phyloP scores from a whole-genome alignment of 1,284 basidiomycete genomes.

The Microbotryum silenes-acaulis region DNA sequence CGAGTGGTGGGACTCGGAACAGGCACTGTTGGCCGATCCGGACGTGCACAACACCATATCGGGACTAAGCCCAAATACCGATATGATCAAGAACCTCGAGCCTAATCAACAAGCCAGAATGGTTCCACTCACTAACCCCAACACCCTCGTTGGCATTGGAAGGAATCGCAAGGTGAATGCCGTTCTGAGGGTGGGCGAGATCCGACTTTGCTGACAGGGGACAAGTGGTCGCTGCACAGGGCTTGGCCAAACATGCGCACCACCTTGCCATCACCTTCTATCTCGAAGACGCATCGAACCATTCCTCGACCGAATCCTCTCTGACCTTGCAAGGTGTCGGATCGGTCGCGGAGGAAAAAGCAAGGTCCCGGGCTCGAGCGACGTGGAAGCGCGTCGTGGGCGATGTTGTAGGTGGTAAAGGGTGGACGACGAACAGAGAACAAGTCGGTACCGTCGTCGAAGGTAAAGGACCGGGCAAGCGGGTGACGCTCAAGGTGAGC shows the following conservation, averaged over 20 bases:
- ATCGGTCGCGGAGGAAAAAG: not conserved
- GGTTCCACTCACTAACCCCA: slow-evolving; percentile 19
- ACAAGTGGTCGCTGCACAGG: slow-evolving; percentile 13
- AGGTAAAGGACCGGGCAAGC: slow-evolving; percentile 1
- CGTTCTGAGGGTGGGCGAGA: not conserved
- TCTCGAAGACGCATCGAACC: slow-evolving; percentile 51
- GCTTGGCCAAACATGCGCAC: slow-evolving; percentile 54
- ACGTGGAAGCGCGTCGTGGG: slow-evolving; percentile 18
- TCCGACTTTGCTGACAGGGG: too few relatives aligned
- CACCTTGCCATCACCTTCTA: slow-evolving; percentile 69
- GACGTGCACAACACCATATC: slow-evolving; percentile 46
- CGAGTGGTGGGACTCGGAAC: slow-evolving; percentile 62
- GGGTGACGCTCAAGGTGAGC: slow-evolving; percentile 28
- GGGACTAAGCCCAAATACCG: slow-evolving; percentile 39
- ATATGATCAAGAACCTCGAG: not conserved
- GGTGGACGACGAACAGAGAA: slow-evolving; percentile 1
- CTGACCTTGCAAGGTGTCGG: not conserved
- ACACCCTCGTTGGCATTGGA: slow-evolving; percentile 28
- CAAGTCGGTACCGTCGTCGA: slow-evolving; percentile 11
- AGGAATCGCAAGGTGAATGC: slow-evolving; percentile 15
- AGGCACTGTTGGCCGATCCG: slow-evolving; percentile 50
- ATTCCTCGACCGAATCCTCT: not conserved
- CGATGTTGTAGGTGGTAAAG: slow-evolving; percentile 14
- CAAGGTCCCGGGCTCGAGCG: not conserved
- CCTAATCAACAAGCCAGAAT: not conserved